These are phyloP conservation scores for Fusarium odoratissimum DNA, from an alignment of 2,329 filamentous ascomycete species.

Conservation along the genomic window DNA sequence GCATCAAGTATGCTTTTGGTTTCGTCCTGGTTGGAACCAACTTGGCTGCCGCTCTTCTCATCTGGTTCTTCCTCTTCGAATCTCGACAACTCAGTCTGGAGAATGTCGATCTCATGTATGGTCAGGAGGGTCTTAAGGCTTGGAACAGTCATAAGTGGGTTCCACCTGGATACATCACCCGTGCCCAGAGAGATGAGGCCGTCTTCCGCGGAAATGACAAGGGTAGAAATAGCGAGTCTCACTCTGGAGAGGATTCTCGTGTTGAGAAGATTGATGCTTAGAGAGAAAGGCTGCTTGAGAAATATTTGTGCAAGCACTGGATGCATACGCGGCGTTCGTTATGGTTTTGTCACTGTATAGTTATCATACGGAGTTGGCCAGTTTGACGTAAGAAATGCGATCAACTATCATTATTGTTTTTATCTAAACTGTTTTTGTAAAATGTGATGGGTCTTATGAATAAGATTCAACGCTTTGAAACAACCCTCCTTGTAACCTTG, in stretches of 20 bases:
- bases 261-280: slow-evolving; percentile 36
- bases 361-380: slow-evolving; percentile 5
- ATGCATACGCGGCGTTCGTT: slow-evolving; percentile 31
- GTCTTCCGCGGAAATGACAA: slow-evolving; percentile 43
- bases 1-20: slow-evolving; percentile 72
- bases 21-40: slow-evolving; percentile 75
- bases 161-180: slow-evolving; percentile 57
- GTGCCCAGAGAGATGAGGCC: slow-evolving; percentile 50
- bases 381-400: background rate
- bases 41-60: slow-evolving; percentile 66
- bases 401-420: slow-evolving; percentile 23
- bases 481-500: background rate
- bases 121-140: slow-evolving; percentile 66
- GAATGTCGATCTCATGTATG: slow-evolving; percentile 78
- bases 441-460: slow-evolving; percentile 2
- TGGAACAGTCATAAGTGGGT: slow-evolving; percentile 69
- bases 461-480: background rate
- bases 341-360: slow-evolving; percentile 22
- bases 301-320: slow-evolving; percentile 1
- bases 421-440: background rate
- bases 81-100: slow-evolving; percentile 74
- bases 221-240: slow-evolving; percentile 38
- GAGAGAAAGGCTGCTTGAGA: background rate
- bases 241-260: slow-evolving; percentile 33
- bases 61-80: slow-evolving; percentile 79